Base-by-base conservation (phyloP, 768 basidiomycete species). In the Cyclocybe cylindracea region DNA sequence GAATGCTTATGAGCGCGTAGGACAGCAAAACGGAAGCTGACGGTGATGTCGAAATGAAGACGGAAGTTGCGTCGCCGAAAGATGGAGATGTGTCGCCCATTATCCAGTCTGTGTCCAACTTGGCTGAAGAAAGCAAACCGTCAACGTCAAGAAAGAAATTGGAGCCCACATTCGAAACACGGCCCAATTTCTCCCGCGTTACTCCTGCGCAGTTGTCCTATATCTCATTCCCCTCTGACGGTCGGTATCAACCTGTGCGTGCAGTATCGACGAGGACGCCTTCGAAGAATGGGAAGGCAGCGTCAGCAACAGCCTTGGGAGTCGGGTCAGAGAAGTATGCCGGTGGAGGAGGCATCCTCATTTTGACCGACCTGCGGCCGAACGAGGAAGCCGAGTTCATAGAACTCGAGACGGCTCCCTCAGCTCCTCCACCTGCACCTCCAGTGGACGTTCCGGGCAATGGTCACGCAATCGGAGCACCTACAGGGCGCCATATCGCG, bases 101-200 rank as follows among this genome's bases (percentile, higher is more conserved):
- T 51, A 76, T 76, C 13, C 80, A 78, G 41, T 79, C 80, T 39
- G 74, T 82, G 43, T 76, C 77, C 38, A 71, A 77, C 58, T 70
- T 80, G 39, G 71, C 75, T 10, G 79, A 78, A 44, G 70, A 75
- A 62, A 56, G 57, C 47, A 73, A 74, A 57, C 53, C 70, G 51
- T 57, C 69, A 11, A 54, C 74, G 50, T 63, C 72, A 34, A 61
- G 70, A n/a, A 84, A 84, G 62, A 91, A 86, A 67, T 63, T 70
- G 11, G 97, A 99, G 63, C 85, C 91, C 2, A 70, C 79, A 2
- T 88, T 77, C 10, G 93, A 97, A 71, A 79, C 72, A 52, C 74
- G 91, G 9, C 74, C 84, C 16, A 99, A 99, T 75, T 87, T 98
- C 65, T 89, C 93, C 14, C 87, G 97, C 44, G 95, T 98, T 16